These are phyloP conservation scores for Globisporangium apiculatum DNA, from an alignment of 352 stramenopile genomes.

Conservation along the genomic window DNA sequence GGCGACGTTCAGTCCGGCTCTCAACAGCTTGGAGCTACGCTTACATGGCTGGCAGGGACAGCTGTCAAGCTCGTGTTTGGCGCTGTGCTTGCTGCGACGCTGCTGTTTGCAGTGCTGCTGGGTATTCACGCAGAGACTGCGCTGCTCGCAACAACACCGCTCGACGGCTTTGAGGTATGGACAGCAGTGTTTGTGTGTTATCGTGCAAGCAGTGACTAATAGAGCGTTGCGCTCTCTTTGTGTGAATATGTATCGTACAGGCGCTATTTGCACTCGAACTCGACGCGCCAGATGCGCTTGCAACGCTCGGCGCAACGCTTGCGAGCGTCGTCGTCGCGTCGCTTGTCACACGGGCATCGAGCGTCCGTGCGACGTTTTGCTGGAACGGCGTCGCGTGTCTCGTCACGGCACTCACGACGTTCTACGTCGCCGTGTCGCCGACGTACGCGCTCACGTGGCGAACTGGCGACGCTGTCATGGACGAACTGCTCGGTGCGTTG, in stretches of 20 bases:
- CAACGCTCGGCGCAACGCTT: constrained; percentile 29
- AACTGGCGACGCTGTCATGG: constrained; percentile 41
- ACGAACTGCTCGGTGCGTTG: constrained; percentile 63
- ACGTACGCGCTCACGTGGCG: constrained; percentile 57
- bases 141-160: constrained; percentile 38
- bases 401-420: constrained; percentile 36
- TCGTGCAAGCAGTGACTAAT: background rate
- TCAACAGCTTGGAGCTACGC: constrained; percentile 20
- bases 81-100: constrained; percentile 31
- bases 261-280: constrained; percentile 30
- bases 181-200: background rate
- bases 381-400: constrained; percentile 65
- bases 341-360: constrained; percentile 26
- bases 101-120: constrained; percentile 71
- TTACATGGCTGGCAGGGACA: constrained; percentile 23
- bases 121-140: constrained; percentile 66
- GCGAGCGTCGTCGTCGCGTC: constrained; percentile 31
- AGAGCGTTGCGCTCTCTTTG: background rate
- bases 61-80: constrained; percentile 42
- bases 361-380: constrained; percentile 50
- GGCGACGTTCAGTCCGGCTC: constrained; percentile 41
- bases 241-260: background rate
- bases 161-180: constrained; percentile 47
- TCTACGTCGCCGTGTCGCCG: constrained; percentile 58
- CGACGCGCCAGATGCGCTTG: constrained; percentile 42